Conservation (phyloP, 345 rosid genomes). For the Pugionium dolabratum region DNA sequence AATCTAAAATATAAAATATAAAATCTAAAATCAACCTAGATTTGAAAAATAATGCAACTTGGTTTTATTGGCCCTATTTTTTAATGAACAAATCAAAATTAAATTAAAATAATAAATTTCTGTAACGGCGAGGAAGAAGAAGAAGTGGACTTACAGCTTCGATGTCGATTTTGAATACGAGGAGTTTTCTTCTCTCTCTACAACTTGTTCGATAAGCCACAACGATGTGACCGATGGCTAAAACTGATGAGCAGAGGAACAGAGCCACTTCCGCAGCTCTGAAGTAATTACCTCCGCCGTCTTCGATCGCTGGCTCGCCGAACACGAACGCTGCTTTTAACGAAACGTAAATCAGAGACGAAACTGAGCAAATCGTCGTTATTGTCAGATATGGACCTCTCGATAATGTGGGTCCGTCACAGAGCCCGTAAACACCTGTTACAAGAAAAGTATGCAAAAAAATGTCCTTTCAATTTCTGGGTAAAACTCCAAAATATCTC, state of each 20-base stretch:
- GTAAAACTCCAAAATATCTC: too few relatives aligned
- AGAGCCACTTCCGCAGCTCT: conserved; percentile 67
- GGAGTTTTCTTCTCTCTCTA: conserved; percentile 84
- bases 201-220: conserved; percentile 89
- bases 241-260: conserved; percentile 58
- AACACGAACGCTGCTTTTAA: conserved; percentile 77
- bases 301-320: conserved; percentile 40
- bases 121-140: conserved; percentile 27
- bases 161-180: conserved; percentile 90
- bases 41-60: conserved; percentile 33
- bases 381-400: conserved; percentile 80
- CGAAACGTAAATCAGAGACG: conserved; percentile 68
- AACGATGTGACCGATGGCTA: conserved; percentile 72
- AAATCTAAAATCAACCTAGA: too few relatives aligned
- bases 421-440: conserved; percentile 78
- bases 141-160: conserved; percentile 77
- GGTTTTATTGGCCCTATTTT: conserved; percentile 36
- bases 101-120: conserved; percentile 4
- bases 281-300: conserved; percentile 42
- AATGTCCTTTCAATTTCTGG: too few relatives aligned
- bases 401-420: conserved; percentile 77
- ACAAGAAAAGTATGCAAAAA: too few relatives aligned
- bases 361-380: conserved; percentile 67
- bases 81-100: conserved; percentile 20
- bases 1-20: too few relatives aligned